phyloP scores from a whole-genome alignment of 1,284 basidiomycete genomes.

The Neolentinus lepideus region DNA sequence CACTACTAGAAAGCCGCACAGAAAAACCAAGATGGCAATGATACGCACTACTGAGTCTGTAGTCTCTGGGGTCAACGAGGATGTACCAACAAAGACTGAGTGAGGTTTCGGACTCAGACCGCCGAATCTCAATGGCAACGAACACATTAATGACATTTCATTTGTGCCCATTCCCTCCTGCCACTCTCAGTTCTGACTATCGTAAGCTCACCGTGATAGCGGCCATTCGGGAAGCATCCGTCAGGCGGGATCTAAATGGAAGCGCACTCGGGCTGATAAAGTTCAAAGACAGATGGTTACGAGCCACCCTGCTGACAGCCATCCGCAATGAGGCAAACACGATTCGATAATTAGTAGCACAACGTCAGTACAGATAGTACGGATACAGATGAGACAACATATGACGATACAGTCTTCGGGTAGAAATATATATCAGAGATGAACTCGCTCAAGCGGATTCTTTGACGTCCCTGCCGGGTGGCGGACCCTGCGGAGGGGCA shows the following conservation, averaged over 20 bases:
- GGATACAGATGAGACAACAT: not conserved
- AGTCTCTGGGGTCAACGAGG: too few relatives aligned
- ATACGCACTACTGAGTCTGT: too few relatives aligned
- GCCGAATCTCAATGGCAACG: not conserved
- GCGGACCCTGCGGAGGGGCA: constrained; percentile 11
- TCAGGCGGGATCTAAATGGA: not conserved
- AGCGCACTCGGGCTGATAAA: not conserved
- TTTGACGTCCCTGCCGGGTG: constrained; percentile 7
- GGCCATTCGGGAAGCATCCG: too few relatives aligned
- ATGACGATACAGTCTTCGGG: not conserved
- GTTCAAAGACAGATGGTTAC: not conserved
- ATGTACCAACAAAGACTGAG: too few relatives aligned
- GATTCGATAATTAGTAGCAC: not conserved
- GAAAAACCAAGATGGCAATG: too few relatives aligned
- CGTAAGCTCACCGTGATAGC: too few relatives aligned
- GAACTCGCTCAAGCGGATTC: constrained; percentile 2
- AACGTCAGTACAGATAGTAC: constrained; percentile 2
- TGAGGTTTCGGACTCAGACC: too few relatives aligned
- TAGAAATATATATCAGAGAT: constrained; percentile 1
- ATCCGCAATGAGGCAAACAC: not conserved
- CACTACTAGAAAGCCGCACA: too few relatives aligned
- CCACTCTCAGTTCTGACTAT: too few relatives aligned
- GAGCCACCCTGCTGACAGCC: not conserved
- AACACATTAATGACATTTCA: too few relatives aligned
- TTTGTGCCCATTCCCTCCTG: too few relatives aligned